A percentile compares a stretch with the other conserved stretches of the same genome.
These are phyloP conservation scores for Vachellia collinsii DNA, from an alignment of 306 rosid species.

Conservation along the genomic window DNA sequence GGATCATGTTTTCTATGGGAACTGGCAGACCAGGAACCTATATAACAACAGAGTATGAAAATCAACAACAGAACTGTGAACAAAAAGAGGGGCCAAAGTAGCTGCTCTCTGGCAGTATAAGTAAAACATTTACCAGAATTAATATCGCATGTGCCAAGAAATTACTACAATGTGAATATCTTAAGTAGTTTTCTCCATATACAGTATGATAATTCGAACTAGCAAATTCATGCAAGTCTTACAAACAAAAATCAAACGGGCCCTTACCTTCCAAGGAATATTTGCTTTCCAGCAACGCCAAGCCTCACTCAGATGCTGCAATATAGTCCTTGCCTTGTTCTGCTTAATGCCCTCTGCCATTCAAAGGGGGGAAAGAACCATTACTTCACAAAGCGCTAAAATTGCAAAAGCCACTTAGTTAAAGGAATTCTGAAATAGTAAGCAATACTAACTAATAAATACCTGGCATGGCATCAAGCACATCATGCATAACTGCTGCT, in stretches of 20 bases:
- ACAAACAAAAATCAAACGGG: slow-evolving; percentile 1
- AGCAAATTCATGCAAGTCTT: not conserved
- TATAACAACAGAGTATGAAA: not conserved
- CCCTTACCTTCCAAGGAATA: slow-evolving; percentile 94
- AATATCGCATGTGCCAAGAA: not conserved
- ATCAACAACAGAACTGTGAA: slow-evolving; percentile 23
- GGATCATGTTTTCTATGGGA: slow-evolving; percentile 98
- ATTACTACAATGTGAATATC: not conserved
- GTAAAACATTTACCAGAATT: not conserved
- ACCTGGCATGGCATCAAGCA: slow-evolving; percentile 99
- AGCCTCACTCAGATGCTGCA: slow-evolving; percentile 99
- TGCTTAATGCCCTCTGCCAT: slow-evolving; percentile 94
- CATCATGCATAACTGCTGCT: slow-evolving; percentile 99
- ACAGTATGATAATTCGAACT: not conserved
- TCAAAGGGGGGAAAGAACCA: slow-evolving; percentile 2
- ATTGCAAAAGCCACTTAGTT: not conserved
- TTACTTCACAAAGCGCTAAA: not conserved
- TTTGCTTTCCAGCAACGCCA: slow-evolving; percentile 99
- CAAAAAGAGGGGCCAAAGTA: not conserved
- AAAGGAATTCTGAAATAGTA: not conserved
- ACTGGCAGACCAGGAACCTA: slow-evolving; percentile 99
- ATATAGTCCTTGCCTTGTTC: slow-evolving; percentile 92
- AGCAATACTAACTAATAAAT: not conserved
- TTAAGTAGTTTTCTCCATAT: not conserved
- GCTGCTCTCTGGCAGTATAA: not conserved